phyloP scores from a whole-genome alignment of 345 rosid genomes.

The Pistacia integerrima region DNA sequence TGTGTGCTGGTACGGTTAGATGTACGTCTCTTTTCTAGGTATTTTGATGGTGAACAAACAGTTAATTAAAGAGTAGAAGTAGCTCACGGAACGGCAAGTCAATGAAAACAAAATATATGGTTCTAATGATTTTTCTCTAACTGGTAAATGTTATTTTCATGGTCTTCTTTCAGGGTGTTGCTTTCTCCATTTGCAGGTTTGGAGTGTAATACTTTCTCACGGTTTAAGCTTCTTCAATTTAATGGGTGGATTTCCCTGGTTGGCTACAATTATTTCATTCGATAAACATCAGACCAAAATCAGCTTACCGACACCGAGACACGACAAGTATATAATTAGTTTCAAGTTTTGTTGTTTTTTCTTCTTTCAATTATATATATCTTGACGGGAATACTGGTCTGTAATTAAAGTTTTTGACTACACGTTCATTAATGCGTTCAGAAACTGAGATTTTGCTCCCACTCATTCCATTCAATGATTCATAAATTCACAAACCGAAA shows the following conservation, averaged over 20 bases:
- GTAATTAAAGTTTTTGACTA: background rate
- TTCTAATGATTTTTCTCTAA: background rate
- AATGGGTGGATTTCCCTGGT: too few species aligned
- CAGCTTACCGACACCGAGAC: too few species aligned
- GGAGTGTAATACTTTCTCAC: background rate
- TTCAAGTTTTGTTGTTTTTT: too few species aligned
- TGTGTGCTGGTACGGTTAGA: background rate
- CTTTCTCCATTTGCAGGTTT: background rate
- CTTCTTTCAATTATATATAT: too few species aligned
- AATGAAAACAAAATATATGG: background rate
- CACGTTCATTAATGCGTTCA: background rate
- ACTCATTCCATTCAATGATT: too few species aligned
- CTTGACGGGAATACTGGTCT: too few species aligned
- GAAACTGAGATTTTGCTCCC: background rate
- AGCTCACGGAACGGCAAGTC: constrained; percentile 3
- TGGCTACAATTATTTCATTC: too few species aligned
- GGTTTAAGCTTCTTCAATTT: too few species aligned
- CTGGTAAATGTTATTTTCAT: background rate
- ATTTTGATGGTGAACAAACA: background rate
- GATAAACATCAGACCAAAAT: too few species aligned
- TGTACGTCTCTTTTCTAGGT: background rate
- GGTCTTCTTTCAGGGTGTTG: background rate
- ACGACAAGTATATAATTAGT: too few species aligned
- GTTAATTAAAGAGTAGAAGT: background rate
- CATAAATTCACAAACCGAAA: too few species aligned